phyloP scores from a whole-genome alignment of 2,329 filamentous ascomycete species.

The Paraphoma sp. region DNA sequence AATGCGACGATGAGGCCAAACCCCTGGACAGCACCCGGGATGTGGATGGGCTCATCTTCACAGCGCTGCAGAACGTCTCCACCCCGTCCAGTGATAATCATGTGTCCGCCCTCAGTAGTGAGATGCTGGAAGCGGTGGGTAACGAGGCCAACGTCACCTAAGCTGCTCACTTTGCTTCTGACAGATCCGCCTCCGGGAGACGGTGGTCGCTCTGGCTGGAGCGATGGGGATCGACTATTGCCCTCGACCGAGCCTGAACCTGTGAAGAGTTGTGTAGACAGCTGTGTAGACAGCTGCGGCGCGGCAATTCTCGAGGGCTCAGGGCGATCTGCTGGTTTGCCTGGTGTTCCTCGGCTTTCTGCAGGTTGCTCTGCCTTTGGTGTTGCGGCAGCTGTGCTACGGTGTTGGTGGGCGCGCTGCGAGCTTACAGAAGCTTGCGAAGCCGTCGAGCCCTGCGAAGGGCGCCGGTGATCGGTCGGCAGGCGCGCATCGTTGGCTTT shows the following conservation, averaged over 20 bases:
- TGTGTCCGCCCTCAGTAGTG: slow-evolving; percentile 77
- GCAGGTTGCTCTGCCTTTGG: slow-evolving; percentile 10
- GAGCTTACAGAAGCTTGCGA: slow-evolving; percentile 38
- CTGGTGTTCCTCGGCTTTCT: not conserved
- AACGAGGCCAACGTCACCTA: slow-evolving; percentile 59
- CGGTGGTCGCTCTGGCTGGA: slow-evolving; percentile 24
- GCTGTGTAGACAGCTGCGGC: slow-evolving; percentile 32
- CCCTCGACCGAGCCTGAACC: slow-evolving; percentile 38
- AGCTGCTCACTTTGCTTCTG: slow-evolving; percentile 43
- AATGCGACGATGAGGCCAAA: slow-evolving; percentile 81
- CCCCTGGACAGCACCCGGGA: slow-evolving; percentile 79
- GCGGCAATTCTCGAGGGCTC: slow-evolving; percentile 16
- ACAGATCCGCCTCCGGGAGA: slow-evolving; percentile 39
- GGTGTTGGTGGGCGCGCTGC: slow-evolving; percentile 15
- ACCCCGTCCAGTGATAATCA: slow-evolving; percentile 80
- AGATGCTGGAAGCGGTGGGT: slow-evolving; percentile 81
- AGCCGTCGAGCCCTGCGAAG: slow-evolving; percentile 36
- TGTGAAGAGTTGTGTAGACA: slow-evolving; percentile 45
- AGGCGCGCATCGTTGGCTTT: slow-evolving; percentile 33
- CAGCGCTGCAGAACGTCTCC: slow-evolving; percentile 76
- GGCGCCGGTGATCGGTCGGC: slow-evolving; percentile 26
- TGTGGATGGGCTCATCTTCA: slow-evolving; percentile 90
- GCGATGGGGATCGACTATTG: slow-evolving; percentile 29
- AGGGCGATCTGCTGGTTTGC: slow-evolving; percentile 4
- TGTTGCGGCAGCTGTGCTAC: slow-evolving; percentile 6